phyloP scores from a whole-genome alignment of 768 basidiomycete genomes.

The Hypholoma fasciculare region DNA sequence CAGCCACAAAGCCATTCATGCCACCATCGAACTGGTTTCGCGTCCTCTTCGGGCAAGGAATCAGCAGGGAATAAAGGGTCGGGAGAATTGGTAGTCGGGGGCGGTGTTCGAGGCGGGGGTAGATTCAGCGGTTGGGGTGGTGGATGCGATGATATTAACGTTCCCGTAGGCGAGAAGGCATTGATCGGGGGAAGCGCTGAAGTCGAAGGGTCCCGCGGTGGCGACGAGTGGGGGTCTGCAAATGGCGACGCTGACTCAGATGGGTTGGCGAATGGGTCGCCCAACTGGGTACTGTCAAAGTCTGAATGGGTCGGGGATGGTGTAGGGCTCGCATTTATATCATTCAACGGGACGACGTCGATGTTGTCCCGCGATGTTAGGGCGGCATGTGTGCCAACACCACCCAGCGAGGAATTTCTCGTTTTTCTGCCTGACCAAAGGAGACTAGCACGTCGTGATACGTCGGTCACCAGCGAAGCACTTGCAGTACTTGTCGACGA shows the following conservation, averaged over 20 bases:
- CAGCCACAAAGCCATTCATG: conserved; percentile 87
- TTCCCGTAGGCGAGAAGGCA: conserved; percentile 1
- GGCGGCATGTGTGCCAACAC: conserved; percentile 43
- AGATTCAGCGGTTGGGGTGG: conserved; percentile 62
- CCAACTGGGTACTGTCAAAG: conserved; percentile 17
- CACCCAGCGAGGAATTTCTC: conserved; percentile 28
- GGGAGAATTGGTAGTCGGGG: conserved; percentile 37
- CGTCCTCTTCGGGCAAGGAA: conserved; percentile 23
- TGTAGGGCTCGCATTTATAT: conserved; percentile 43
- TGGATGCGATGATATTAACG: conserved; percentile 23
- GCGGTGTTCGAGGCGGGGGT: conserved; percentile 57
- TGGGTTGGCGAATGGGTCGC: conserved; percentile 54
- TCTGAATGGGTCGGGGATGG: conserved; percentile 37
- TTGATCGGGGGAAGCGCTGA: not conserved
- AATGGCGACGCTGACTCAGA: conserved; percentile 50
- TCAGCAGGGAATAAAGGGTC: conserved; percentile 25
- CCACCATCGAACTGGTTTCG: conserved; percentile 61
- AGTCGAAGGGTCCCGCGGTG: not conserved
- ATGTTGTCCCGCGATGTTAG: conserved; percentile 52
- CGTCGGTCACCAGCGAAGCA: conserved; percentile 54
- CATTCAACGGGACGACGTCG: conserved; percentile 56
- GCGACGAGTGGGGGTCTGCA: conserved; percentile 30
- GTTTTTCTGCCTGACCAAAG: conserved; percentile 50
- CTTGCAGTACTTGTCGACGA: conserved; percentile 32
- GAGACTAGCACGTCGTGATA: conserved; percentile 58